phyloP scores from a whole-genome alignment of 805 yeast genomes.

The Candida jianshihensis region DNA sequence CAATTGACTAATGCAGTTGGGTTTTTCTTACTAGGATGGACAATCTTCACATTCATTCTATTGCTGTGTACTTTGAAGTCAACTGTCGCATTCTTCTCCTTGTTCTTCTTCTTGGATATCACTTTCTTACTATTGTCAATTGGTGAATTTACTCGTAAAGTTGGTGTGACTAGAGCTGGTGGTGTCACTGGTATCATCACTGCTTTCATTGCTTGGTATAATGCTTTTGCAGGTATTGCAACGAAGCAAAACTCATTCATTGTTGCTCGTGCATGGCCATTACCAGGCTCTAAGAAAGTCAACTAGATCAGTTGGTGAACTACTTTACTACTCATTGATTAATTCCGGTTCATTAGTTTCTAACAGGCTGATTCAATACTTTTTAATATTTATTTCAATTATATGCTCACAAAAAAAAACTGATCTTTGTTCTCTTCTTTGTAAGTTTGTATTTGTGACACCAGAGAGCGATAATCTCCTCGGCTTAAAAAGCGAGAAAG shows the following conservation, averaged over 20 bases:
- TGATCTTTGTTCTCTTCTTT: no score
- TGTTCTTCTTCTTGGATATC: conserved; percentile 45
- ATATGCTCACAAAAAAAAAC: no score
- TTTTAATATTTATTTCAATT: no score
- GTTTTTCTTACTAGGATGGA: conserved; percentile 56
- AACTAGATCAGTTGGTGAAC: not conserved
- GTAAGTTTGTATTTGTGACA: no score
- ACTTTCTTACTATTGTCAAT: conserved; percentile 51
- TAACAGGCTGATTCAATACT: no score
- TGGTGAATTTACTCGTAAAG: conserved; percentile 41
- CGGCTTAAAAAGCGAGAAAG: no score
- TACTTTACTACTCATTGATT: not conserved
- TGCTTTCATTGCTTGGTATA: conserved; percentile 50
- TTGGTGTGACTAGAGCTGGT: conserved; percentile 41
- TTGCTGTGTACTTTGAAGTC: conserved; percentile 52
- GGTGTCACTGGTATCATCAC: conserved; percentile 51
- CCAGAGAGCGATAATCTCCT: no score
- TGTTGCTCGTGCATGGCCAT: conserved; percentile 23
- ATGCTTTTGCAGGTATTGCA: conserved; percentile 57
- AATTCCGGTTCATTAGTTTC: no score
- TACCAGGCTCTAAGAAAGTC: conserved; percentile 24
- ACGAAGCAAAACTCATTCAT: conserved; percentile 45
- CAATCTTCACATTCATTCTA: conserved; percentile 50
- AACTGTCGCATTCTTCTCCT: conserved; percentile 53
- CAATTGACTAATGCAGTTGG: conserved; percentile 47